Percentiles rank a stretch among this genome's conserved stretches.
These are phyloP conservation scores for Moricandia arvensis DNA, from an alignment of 345 rosid genomes.

Conservation along the genomic window DNA sequence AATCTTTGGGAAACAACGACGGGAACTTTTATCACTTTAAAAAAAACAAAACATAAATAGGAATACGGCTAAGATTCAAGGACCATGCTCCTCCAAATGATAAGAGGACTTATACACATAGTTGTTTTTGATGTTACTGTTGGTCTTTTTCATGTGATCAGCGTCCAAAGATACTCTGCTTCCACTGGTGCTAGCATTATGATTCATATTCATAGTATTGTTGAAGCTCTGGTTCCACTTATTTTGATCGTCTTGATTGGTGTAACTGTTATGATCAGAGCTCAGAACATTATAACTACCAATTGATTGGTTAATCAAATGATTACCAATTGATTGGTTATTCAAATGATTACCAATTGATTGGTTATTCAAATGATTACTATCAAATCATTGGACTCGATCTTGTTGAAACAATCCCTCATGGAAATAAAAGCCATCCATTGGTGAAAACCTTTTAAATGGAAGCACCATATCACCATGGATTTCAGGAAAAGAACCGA, in stretches of 20 bases:
- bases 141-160: slow-evolving; percentile 7
- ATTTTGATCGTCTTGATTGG: neutral
- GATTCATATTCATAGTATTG: neutral
- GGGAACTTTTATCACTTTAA: neutral
- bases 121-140: neutral
- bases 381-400: slow-evolving; percentile 11
- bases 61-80: neutral
- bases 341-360: neutral
- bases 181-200: slow-evolving; percentile 1
- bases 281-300: neutral
- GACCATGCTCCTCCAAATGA: neutral
- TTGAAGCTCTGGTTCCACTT: neutral
- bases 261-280: neutral
- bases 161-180: neutral
- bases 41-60: too few relatives aligned
- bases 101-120: neutral
- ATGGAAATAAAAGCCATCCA: neutral
- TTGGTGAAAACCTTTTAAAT: neutral
- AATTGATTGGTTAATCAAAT: neutral
- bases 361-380: too few relatives aligned
- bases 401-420: neutral
- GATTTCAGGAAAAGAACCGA: neutral
- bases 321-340: neutral
- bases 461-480: neutral
- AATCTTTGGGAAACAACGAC: neutral